A percentile compares a stretch with the other conserved stretches of the same genome.
Evolutionary conservation across 208 protist species (phyloP).

Genomic region (Crithidia fasciculata): DNA sequence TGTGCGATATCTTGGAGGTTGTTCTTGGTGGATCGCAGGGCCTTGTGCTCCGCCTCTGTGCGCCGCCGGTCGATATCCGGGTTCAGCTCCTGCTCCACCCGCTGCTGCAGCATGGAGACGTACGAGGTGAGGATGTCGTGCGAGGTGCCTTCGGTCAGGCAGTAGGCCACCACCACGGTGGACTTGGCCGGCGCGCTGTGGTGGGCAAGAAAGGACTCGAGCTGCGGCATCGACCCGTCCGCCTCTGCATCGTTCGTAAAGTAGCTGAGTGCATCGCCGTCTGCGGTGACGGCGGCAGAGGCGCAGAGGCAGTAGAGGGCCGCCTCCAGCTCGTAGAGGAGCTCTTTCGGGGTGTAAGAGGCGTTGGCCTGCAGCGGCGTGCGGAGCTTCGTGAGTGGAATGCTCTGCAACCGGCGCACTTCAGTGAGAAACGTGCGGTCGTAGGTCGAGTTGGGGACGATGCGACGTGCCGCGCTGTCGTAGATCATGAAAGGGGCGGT

Average conservation of each 20-base stretch:
- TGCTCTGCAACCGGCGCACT: constrained; percentile 51
- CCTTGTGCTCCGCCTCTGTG: constrained; percentile 32
- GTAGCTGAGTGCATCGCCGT: constrained; percentile 23
- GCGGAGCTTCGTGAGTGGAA: constrained; percentile 47
- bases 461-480: constrained; percentile 42
- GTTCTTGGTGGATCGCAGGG: constrained; percentile 52
- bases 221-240: constrained; percentile 32
- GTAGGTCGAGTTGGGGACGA: constrained; percentile 54
- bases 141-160: constrained; percentile 57
- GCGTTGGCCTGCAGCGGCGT: constrained; percentile 25
- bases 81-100: constrained; percentile 35
- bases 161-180: constrained; percentile 46
- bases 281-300: constrained; percentile 43
- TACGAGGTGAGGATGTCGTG: constrained; percentile 29
- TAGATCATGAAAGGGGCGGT: constrained; percentile 69
- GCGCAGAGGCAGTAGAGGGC: constrained; percentile 49
- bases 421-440: constrained; percentile 39
- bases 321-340: constrained; percentile 53
- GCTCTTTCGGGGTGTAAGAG: constrained; percentile 53
- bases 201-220: constrained; percentile 53
- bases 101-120: constrained; percentile 41
- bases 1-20: constrained; percentile 49
- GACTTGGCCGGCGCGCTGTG: constrained; percentile 44
- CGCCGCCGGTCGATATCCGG: constrained; percentile 27
- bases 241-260: constrained; percentile 42